Base-by-base conservation (phyloP, 2,329 filamentous ascomycete species). In the Claviceps arundinis region DNA sequence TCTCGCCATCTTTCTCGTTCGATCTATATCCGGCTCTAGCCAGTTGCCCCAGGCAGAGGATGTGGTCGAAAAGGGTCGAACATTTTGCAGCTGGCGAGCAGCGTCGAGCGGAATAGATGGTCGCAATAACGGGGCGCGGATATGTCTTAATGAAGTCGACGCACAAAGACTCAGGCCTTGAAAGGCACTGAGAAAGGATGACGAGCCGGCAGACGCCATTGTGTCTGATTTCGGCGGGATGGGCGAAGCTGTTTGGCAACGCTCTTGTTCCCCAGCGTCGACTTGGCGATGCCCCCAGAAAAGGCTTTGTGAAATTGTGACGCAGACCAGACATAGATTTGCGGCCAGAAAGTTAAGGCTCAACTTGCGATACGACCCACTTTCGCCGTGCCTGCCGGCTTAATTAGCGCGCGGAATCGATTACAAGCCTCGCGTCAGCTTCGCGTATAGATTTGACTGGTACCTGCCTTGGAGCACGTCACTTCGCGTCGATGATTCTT, bases 1-100 rank as follows among this genome's bases (percentile, higher is more conserved):
- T 72, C 96, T 96, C 59, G 89, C 90, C 75, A 94, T 95, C 68
- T 87, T 88, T 64, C 82, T 85, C 65, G 89, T 90, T 58, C 87
- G 81, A 61, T 84, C 69, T 56, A 81, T 71, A 61, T 81, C 85
- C 37, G 91, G 91, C 53, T 87, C 79, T 47, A 97, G 85, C 89
- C 90, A 97, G 64, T 80, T 85, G 58, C 79, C 80, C 65, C 75
- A 57, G 64, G 71, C 63, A 57, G 72, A 57, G 62, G 76, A 55
- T 16, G 87, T 87, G 37, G 84, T 85, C 41, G 88, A 88, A 70
- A 95, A 94, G 56, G 78, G 71, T 65, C 85, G 79, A 59, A 67
- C 68, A 72, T 75, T 69, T 61, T 73, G 68, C 56, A 71, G 63
- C 61, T 65, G 62, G 60, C 57, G 61, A 54, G 63, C 59, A 47